Base-by-base conservation (phyloP, 768 basidiomycete genomes). In the Thelephora ganbajun region DNA sequence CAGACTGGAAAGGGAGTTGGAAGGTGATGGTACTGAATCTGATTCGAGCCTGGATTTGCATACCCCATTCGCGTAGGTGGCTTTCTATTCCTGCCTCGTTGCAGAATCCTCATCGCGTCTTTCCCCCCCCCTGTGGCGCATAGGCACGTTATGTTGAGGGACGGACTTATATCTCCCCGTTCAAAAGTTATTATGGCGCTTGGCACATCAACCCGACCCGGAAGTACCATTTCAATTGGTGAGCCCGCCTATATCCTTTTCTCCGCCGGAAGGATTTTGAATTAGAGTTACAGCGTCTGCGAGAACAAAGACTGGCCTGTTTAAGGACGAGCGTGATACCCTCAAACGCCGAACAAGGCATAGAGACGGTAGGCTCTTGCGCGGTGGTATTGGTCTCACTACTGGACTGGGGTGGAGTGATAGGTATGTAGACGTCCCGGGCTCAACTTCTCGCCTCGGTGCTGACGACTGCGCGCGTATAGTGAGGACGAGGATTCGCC, bases 341-440 rank as follows among this genome's bases (percentile, higher is more conserved):
- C 53, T 51, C 9, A 51, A 57, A 35, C 57, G 67, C 11, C 56
- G 64, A 9, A 53, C 56, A 12, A 53, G 67, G 11, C 67, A 69
- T 47, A 60, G 67, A 16, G 65, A 68, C 44, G 67, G 67, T n/a
- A 51, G 52, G 36, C 50, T 67, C 3, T 55, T 69, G 3, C 52
- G 61, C 0, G 67, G 61, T 9, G 67, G 67, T 7, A 58, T 68
- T 16, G 67, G 67, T 3, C 57, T 69, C 19, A 69, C 67, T 6
- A 69, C 67, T 11, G 67, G 67, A 1, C 56, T 69, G 11, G 67
- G 67, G 1, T 69, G 67, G 67, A 67, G 66, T 43, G 67, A 69
- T 52, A 66, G 64, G 61, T 66, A 18, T 35, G 57, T 47, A 16
- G 3, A 13, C 19, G 3, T 35, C 9, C 14, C 14, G 11, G 1